Evolutionary conservation across 2,329 filamentous ascomycete species (phyloP), one percentile per base, ranked within the genome.

Genomic region (Lasiodiplodia gonubiensis): DNA sequence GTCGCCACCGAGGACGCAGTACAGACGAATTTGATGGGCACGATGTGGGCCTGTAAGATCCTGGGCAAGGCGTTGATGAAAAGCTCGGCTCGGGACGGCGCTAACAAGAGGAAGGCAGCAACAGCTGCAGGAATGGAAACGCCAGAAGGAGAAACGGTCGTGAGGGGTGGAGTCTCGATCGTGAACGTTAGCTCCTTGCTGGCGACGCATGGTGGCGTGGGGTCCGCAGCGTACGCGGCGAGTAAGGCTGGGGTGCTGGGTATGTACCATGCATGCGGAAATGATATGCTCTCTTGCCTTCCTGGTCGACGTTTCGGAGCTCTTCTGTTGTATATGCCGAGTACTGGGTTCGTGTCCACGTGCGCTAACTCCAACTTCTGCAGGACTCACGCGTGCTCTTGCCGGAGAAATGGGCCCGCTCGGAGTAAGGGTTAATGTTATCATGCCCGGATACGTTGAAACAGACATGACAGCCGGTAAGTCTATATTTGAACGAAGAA

Each of bases 131-230:
- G n/a, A 54, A 63, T n/a, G 61, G 57, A 42, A 70, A 21, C 16
- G 18, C 16, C 7, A 10, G 37, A 33, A 23, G 46, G 6, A 25
- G 27, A 8, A 37, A 14, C 3, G 30, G 2, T 10, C n/a, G 14
- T 25, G 59, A 46, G 11, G 63, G 23, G 55, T 46, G 48, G 67
- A 7, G 39, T 25, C 53, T 68, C 92, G 74, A 93, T 97, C 69
- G 89, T 97, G 77, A 97, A 97, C 74, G 82, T 97, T 25, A 89
- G 91, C 0, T 94, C 91, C 57, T 81, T 96, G 35, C 85, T 97
- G 54, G 93, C 89, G 0, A 75, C 85, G 1, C 89, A 89, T 68
- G 90, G 89, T 0, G 91, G 90, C 0, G 82, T 82, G 2, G 93
- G 93, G 7, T 89, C 90, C 14, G 86, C 90, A 4, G 86, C 89